phyloP scores from a whole-genome alignment of 306 rosid species.

The Neltuma alba region DNA sequence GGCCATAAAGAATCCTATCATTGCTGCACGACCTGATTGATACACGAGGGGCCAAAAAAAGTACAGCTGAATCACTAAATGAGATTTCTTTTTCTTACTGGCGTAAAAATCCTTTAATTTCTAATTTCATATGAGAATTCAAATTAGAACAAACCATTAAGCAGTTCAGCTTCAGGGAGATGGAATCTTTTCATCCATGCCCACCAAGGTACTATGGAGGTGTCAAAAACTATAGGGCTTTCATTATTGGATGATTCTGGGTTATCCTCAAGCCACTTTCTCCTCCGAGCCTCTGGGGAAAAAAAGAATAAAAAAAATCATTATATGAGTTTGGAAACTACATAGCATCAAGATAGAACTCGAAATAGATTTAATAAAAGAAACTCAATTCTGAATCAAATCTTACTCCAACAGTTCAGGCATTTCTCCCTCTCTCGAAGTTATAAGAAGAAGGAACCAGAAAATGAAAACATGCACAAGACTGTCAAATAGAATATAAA shows the following conservation, averaged over 20 bases:
- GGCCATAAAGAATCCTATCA: conserved; percentile 85
- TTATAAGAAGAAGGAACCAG: neutral
- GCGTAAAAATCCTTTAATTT: neutral
- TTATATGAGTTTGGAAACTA: conserved; percentile 31
- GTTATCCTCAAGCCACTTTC: conserved; percentile 89
- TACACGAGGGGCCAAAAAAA: conserved; percentile 3
- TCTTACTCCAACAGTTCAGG: neutral
- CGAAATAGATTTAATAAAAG: neutral
- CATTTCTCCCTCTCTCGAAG: neutral
- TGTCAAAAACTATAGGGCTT: conserved; percentile 80
- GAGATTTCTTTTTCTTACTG: neutral
- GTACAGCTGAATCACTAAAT: conserved; percentile 10
- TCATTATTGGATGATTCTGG: conserved; percentile 89
- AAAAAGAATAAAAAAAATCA: neutral
- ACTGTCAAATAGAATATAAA: neutral
- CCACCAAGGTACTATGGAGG: conserved; percentile 98
- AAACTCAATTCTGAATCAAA: conserved; percentile 9
- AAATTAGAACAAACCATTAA: conserved; percentile 69
- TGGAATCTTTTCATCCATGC: conserved; percentile 97
- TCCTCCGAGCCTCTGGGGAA: conserved; percentile 89
- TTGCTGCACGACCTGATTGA: conserved; percentile 53
- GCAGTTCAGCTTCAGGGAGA: conserved; percentile 97
- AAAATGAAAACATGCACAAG: neutral
- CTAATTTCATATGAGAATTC: conserved; percentile 14
- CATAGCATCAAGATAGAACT: conserved; percentile 13